Evolutionary conservation across 257 asterid genomes (phyloP).

Genomic region (Solanum appendiculatum): DNA sequence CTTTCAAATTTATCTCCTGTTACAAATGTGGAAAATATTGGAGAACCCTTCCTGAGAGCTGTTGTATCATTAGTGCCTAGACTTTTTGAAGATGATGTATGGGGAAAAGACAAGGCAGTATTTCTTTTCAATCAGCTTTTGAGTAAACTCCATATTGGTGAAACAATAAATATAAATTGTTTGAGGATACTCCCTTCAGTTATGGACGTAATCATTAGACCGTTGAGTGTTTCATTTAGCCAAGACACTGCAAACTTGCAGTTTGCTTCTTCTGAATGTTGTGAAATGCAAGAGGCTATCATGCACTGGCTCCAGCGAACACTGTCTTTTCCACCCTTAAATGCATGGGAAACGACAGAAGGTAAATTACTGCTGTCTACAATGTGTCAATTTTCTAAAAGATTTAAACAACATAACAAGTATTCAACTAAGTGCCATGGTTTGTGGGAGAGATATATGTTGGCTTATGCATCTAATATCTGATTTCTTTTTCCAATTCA

Average conservation of each 20-base stretch:
- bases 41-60: slow-evolving; percentile 85
- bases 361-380: slow-evolving; percentile 31
- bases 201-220: slow-evolving; percentile 53
- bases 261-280: slow-evolving; percentile 26
- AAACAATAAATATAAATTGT: slow-evolving; percentile 49
- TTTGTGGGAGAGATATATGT: neutral
- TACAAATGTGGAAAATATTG: slow-evolving; percentile 53
- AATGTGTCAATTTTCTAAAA: neutral
- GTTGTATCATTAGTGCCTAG: slow-evolving; percentile 40
- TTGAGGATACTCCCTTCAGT: slow-evolving; percentile 72
- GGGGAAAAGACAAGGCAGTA: slow-evolving; percentile 65
- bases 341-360: slow-evolving; percentile 74
- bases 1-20: slow-evolving; percentile 39
- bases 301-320: slow-evolving; percentile 69
- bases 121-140: slow-evolving; percentile 43
- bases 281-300: slow-evolving; percentile 43
- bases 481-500: slow-evolving; percentile 3
- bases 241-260: slow-evolving; percentile 16
- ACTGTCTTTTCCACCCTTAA: slow-evolving; percentile 59
- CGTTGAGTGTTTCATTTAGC: slow-evolving; percentile 37
- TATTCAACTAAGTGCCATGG: neutral
- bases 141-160: slow-evolving; percentile 66
- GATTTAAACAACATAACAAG: neutral
- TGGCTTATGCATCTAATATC: slow-evolving; percentile 1
- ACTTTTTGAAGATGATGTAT: slow-evolving; percentile 43